Evolutionary conservation across 176 grass and related monocot species (phyloP), one percentile per base, ranked within the genome.

Genomic region (Phoenix roebelenii): DNA sequence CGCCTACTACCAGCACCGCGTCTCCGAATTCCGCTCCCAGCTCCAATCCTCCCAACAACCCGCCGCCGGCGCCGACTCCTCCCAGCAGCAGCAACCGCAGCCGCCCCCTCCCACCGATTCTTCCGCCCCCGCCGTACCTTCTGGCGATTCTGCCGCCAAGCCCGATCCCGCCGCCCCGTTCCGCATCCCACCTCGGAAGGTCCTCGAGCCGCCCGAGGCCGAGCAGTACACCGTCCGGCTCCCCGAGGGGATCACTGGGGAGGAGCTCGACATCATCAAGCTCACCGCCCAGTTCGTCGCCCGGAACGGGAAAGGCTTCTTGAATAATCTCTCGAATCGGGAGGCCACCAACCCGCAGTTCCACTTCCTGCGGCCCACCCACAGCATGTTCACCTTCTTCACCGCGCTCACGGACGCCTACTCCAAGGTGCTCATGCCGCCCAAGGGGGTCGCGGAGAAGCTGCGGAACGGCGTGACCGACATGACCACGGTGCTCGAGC

Each of bases 321-420:
- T 92, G 53, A 78, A 80, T 10, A 80, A 55, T 63, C 60, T 98
- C 1, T 80, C 85, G 0, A 70, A 56, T 52, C 78, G 93, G 0
- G 93, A 88, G 59, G 72, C 55, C 51, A 91, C 49, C 25, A 83
- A 85, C 10, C 64, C 77, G 4, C 93, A 89, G 76, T 98, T 98
- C 70, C 82, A 98, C 63, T 98, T 98, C 78, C 80, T 98, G 65
- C 74, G 80, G 5, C 93, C 93, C 4, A 92, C 87, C 0, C 87
- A 98, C 73, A 98, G 87, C 76, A 79, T 98, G 93, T 98, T 88
- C 74, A 84, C 87, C 0, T 98, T 92, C 84, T 98, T 98, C 54
- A 91, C 87, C 0, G 62, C 79, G 6, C 81, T 98, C 23, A 77
- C 87, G 1, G 93, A 98, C 35, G 79, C 88, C 0, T 98, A 88